phyloP scores from a whole-genome alignment of 1,284 basidiomycete species.

The Taiwanofungus camphoratus region DNA sequence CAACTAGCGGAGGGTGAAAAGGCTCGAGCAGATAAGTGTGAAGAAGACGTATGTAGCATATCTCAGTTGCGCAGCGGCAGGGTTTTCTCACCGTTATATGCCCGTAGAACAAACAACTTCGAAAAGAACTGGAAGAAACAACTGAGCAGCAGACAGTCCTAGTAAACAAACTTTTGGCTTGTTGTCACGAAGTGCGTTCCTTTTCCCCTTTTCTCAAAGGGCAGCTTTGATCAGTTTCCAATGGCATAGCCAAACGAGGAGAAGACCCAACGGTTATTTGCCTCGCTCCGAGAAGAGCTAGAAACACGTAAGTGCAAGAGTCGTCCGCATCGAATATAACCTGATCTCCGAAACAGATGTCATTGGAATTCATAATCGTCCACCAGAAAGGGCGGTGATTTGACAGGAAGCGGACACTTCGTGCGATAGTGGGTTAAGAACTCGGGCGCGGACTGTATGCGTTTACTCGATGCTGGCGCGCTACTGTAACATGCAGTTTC shows the following conservation, averaged over 20 bases:
- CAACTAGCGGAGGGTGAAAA: constrained; percentile 72
- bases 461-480: no score
- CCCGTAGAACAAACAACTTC: constrained; percentile 53
- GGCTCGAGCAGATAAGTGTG: constrained; percentile 54
- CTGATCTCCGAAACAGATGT: no score
- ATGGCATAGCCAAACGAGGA: constrained; percentile 82
- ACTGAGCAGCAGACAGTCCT: constrained; percentile 70
- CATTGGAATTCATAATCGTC: no score
- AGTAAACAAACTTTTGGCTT: constrained; percentile 73
- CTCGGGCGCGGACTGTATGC: no score
- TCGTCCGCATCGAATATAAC: no score
- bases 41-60: constrained; percentile 61
- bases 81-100: constrained; percentile 1
- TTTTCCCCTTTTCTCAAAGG: constrained; percentile 1
- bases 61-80: no score
- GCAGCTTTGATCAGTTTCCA: constrained; percentile 3
- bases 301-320: constrained; percentile 44
- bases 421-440: no score
- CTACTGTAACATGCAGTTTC: no score
- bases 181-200: constrained; percentile 71
- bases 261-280: constrained; percentile 70
- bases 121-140: constrained; percentile 68
- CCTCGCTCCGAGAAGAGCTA: constrained; percentile 73
- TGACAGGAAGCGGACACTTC: no score
- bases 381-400: no score